Base-by-base conservation (phyloP, 2,329 filamentous ascomycete species). In the Lachnellula hyalina region DNA sequence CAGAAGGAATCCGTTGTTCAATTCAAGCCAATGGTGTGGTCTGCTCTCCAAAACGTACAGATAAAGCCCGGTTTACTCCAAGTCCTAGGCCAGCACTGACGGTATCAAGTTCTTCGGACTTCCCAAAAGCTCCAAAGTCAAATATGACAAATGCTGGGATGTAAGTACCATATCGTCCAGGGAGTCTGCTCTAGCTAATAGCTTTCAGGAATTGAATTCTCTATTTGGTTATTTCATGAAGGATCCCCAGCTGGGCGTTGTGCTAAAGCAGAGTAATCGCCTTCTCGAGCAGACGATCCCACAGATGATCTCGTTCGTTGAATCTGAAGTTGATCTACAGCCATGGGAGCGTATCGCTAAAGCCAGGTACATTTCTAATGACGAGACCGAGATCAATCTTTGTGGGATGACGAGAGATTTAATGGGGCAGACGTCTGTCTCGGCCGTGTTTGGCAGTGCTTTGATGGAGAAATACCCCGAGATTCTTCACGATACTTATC, bases 241-340 rank as follows among this genome's bases (percentile, higher is more conserved):
- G 38, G 76, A 80, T 23, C 70, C 75, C 1, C 71, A 76, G 50
- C 65, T 81, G 21, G 70, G 73, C 3, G 70, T 72, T 47, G 65
- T 75, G 56, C 66, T 77, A 1, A 61, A 66, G 4, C 55, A 59
- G 14, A 73, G 72, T 6, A 73, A 70, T 46, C 67, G 59, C 40
- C 70, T 69, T 53, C 68, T 77, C 5, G 70, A 77, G 56, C 66
- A 69, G 6, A 72, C 76, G 17, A 72, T 80, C 11, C 77, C 79
- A 4, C 78, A 81, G 51, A 67, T 87, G 35, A 75, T 86, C 40
- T 82, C 81, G 0, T 85, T 84, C 61, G 77, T 75, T 38, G 72
- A 75, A 7, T 84, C 81, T 17, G 71, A 77, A 2, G 80, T 87
- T 23, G 84, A 87, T 63, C 81, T 85, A 57, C 75, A 76, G 61